phyloP scores from a whole-genome alignment of 208 protist species.

The Acanthamoeba lugdunensis region DNA sequence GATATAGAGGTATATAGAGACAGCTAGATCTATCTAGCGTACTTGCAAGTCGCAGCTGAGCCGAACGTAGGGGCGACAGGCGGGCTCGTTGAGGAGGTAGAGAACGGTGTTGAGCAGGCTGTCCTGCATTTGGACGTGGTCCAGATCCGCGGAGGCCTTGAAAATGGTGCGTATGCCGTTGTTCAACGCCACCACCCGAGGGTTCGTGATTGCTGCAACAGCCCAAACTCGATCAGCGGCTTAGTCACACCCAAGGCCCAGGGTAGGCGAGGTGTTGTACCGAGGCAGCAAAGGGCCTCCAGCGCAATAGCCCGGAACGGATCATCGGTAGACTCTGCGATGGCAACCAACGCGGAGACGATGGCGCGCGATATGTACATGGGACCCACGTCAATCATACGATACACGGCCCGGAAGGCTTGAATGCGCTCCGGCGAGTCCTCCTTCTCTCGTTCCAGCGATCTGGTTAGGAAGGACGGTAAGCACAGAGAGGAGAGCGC shows the following conservation, averaged over 20 bases:
- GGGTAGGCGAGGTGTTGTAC: not conserved
- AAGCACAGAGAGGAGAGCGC: not conserved
- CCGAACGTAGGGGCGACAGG: not conserved
- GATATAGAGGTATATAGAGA: no score
- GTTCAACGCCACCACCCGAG: conserved; percentile 26
- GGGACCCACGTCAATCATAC: not conserved
- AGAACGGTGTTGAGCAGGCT: not conserved
- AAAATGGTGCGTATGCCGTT: conserved; percentile 43
- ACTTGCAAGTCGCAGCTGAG: conserved; percentile 1
- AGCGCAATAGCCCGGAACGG: not conserved
- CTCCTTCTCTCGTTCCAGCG: conserved; percentile 10
- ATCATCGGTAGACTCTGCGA: not conserved
- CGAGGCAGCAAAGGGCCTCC: not conserved
- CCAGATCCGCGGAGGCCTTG: not conserved
- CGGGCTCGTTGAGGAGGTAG: conserved; percentile 43
- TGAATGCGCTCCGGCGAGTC: conserved; percentile 6
- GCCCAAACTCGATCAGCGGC: not conserved
- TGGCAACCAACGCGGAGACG: not conserved
- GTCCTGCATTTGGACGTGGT: conserved; percentile 25
- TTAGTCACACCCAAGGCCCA: not conserved
- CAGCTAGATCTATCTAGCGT: no score
- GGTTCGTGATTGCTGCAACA: conserved; percentile 34
- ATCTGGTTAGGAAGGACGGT: not conserved
- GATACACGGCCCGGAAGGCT: not conserved
- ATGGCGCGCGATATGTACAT: conserved; percentile 2